These are phyloP conservation scores for Lithocarpus polystachyus DNA, from an alignment of 306 rosid genomes.

Conservation along the genomic window DNA sequence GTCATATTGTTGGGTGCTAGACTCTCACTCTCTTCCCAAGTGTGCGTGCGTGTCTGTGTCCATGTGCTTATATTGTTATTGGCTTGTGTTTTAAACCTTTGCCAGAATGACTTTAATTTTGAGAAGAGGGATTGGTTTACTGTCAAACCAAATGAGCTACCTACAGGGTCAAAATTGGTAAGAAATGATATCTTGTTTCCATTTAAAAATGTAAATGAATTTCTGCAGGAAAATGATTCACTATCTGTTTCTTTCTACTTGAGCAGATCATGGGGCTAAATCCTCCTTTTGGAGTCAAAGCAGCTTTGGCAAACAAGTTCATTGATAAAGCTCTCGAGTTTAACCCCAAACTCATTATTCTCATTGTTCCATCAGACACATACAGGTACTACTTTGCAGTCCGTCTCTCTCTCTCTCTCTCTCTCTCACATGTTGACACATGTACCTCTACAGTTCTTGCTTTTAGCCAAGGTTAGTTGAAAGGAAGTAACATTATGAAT, in stretches of 20 bases:
- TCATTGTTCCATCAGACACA: constrained; percentile 75
- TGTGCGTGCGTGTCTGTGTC: neutral
- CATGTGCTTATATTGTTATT: neutral
- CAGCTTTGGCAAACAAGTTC: constrained; percentile 71
- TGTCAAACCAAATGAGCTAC: constrained; percentile 65
- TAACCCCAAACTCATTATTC: constrained; percentile 75
- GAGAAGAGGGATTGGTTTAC: constrained; percentile 93
- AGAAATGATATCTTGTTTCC: constrained; percentile 21
- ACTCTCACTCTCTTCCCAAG: neutral
- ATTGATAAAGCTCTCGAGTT: constrained; percentile 82
- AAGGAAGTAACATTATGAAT: neutral
- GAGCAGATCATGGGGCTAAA: constrained; percentile 89
- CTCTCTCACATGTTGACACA: neutral
- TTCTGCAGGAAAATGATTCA: neutral
- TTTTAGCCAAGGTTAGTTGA: neutral
- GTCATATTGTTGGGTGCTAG: neutral
- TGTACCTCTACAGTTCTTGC: neutral
- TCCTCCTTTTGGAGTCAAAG: constrained; percentile 88
- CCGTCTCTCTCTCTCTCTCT: neutral
- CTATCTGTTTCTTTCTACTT: constrained; percentile 14
- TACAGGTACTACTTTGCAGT: constrained; percentile 46
- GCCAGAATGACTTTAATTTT: constrained; percentile 82
- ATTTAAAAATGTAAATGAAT: constrained; percentile 10
- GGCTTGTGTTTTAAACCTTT: constrained; percentile 2
- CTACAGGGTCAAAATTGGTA: constrained; percentile 69